Evolutionary conservation across 2,329 filamentous ascomycete species (phyloP).

Genomic region (Penicillium sp.): DNA sequence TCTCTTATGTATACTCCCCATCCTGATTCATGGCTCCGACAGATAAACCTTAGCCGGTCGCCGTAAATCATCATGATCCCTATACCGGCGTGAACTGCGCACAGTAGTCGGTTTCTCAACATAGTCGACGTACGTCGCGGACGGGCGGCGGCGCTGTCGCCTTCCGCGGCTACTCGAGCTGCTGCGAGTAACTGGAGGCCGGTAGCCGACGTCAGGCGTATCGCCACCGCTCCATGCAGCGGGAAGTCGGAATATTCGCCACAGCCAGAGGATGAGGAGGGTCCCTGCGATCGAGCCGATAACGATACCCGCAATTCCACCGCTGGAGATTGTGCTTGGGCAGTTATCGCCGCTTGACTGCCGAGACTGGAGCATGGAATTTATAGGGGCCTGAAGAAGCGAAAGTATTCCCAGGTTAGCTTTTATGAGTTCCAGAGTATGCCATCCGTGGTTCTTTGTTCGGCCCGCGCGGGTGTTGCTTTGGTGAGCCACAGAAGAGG

Average conservation of each 20-base stretch:
- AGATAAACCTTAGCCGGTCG: slow-evolving; percentile 39
- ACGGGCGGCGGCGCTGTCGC: slow-evolving; percentile 23
- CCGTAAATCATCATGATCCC: slow-evolving; percentile 27
- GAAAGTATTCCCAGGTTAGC: neutral
- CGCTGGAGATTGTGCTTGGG: slow-evolving; percentile 32
- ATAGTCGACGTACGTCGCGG: slow-evolving; percentile 29
- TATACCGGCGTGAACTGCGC: slow-evolving; percentile 24
- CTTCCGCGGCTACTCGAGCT: slow-evolving; percentile 12
- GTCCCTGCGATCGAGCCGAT: slow-evolving; percentile 40
- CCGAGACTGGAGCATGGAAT: slow-evolving; percentile 19
- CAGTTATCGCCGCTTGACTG: slow-evolving; percentile 24
- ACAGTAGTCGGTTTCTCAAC: slow-evolving; percentile 30
- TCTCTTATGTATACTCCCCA: neutral
- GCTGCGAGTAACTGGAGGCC: slow-evolving; percentile 16
- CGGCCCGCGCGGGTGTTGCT: neutral
- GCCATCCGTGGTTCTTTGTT: slow-evolving; percentile 11
- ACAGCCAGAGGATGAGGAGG: slow-evolving; percentile 38
- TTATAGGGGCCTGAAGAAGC: slow-evolving; percentile 18
- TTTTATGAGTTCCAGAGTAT: neutral
- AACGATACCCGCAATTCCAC: slow-evolving; percentile 41
- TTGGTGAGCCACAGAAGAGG: neutral
- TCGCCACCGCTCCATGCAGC: slow-evolving; percentile 21
- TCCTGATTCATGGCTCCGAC: slow-evolving; percentile 54
- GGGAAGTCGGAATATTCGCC: slow-evolving; percentile 26
- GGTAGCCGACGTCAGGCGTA: slow-evolving; percentile 26